Evolutionary conservation across 306 rosid genomes (phyloP).

Genomic region (Trifolium subterraneum): DNA sequence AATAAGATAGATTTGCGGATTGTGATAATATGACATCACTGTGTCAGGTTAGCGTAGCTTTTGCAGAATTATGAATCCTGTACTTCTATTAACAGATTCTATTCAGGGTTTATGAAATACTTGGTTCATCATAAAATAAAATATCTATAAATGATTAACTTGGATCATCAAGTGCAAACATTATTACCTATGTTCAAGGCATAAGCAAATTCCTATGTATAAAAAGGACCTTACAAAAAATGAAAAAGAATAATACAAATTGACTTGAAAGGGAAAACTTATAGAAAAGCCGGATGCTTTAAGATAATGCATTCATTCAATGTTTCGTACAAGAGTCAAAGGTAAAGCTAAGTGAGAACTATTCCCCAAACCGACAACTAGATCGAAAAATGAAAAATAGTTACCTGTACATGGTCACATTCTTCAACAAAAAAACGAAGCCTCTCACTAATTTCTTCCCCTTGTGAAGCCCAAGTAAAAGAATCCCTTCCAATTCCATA

Average conservation of each 20-base stretch:
- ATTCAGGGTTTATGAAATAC: slow-evolving; percentile 27
- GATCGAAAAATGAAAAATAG: slow-evolving; percentile 19
- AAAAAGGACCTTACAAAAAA: neutral
- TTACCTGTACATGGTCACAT: slow-evolving; percentile 89
- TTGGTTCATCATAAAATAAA: slow-evolving; percentile 9
- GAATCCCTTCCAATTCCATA: slow-evolving; percentile 83
- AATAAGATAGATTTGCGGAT: slow-evolving; percentile 11
- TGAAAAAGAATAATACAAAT: slow-evolving; percentile 13
- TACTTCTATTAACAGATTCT: slow-evolving; percentile 9
- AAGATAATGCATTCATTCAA: slow-evolving; percentile 22
- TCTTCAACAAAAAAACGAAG: slow-evolving; percentile 91
- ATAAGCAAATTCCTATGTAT: slow-evolving; percentile 8
- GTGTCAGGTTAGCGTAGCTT: slow-evolving; percentile 20
- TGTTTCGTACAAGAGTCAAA: slow-evolving; percentile 29
- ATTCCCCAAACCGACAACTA: slow-evolving; percentile 12
- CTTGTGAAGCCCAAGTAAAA: slow-evolving; percentile 64
- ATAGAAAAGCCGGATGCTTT: slow-evolving; percentile 7
- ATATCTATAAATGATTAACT: slow-evolving; percentile 15
- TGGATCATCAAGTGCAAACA: neutral
- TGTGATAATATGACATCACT: slow-evolving; percentile 2
- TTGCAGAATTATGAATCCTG: neutral
- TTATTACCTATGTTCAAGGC: neutral
- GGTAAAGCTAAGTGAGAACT: slow-evolving; percentile 16
- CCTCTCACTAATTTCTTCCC: slow-evolving; percentile 83
- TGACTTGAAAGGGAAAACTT: neutral